phyloP scores from a whole-genome alignment of 2,329 filamentous ascomycete genomes.

The Aspergillus neotritici region DNA sequence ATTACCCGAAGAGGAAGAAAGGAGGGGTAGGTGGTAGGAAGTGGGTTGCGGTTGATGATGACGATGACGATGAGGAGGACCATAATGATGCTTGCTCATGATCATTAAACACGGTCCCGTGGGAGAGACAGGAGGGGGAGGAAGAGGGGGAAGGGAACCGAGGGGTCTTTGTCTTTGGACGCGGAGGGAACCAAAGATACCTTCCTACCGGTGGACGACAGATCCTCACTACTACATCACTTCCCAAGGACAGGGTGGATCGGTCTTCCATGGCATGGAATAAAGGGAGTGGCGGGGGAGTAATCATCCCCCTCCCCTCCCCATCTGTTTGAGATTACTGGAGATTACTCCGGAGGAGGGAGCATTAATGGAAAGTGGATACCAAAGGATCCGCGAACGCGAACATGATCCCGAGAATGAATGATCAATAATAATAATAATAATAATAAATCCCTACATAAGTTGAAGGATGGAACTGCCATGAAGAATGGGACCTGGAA shows the following conservation, averaged over 20 bases:
- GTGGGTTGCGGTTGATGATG: too few species aligned
- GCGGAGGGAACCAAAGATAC: not conserved
- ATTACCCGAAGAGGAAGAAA: too few species aligned
- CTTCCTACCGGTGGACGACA: not conserved
- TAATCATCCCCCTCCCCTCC: too few species aligned
- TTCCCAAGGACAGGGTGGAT: not conserved
- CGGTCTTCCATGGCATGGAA: not conserved
- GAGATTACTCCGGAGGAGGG: not conserved
- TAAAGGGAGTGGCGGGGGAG: not conserved
- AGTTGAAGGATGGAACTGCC: conserved; percentile 4
- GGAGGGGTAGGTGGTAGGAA: too few species aligned
- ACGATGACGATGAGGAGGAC: too few species aligned
- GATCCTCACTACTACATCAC: not conserved
- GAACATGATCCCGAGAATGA: conserved; percentile 2
- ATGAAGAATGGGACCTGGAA: conserved; percentile 9
- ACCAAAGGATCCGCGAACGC: conserved; percentile 1
- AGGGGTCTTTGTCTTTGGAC: conserved; percentile 2
- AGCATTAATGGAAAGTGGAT: conserved; percentile 1
- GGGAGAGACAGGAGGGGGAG: not conserved
- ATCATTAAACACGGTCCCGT: not conserved
- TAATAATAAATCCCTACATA: conserved; percentile 5
- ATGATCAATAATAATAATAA: conserved; percentile 7
- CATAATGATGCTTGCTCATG: too few species aligned
- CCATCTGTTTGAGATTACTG: too few species aligned
- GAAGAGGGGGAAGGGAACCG: not conserved